phyloP scores from a whole-genome alignment of 345 rosid genomes.

The Noccaea caerulescens region DNA sequence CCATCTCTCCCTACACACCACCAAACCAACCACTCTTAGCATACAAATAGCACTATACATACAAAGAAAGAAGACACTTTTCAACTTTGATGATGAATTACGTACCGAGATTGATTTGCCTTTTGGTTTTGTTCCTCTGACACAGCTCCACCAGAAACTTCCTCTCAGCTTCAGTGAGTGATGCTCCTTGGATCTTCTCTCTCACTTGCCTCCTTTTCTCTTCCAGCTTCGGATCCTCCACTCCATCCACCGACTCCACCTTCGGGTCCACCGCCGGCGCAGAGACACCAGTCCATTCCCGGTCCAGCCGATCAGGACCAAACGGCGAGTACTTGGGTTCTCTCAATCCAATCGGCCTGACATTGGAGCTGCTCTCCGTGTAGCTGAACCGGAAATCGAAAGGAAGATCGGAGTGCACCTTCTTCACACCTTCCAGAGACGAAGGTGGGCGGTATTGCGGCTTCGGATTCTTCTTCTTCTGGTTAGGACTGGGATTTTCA shows the following conservation, averaged over 20 bases:
- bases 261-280: conserved; percentile 78
- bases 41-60: background rate
- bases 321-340: conserved; percentile 97
- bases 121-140: conserved; percentile 68
- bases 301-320: conserved; percentile 76
- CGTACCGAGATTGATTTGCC: conserved; percentile 74
- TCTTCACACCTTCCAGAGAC: conserved; percentile 69
- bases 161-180: conserved; percentile 78
- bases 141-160: conserved; percentile 70
- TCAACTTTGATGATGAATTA: background rate
- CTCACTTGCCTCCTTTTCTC: conserved; percentile 68
- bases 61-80: background rate
- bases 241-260: conserved; percentile 64
- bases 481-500: conserved; percentile 38
- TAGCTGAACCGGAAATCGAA: conserved; percentile 90
- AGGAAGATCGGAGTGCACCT: conserved; percentile 60
- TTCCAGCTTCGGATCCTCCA: conserved; percentile 68
- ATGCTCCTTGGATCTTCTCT: conserved; percentile 65
- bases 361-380: conserved; percentile 73
- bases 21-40: background rate
- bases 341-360: conserved; percentile 84
- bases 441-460: conserved; percentile 87
- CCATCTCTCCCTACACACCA: conserved; percentile 77
- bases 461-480: conserved; percentile 51
- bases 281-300: conserved; percentile 89